Percentiles rank a stretch among this genome's conserved stretches.
phyloP scores from a whole-genome alignment of 192 early-diverging fungal genomes.

The Coemansia sp. region DNA sequence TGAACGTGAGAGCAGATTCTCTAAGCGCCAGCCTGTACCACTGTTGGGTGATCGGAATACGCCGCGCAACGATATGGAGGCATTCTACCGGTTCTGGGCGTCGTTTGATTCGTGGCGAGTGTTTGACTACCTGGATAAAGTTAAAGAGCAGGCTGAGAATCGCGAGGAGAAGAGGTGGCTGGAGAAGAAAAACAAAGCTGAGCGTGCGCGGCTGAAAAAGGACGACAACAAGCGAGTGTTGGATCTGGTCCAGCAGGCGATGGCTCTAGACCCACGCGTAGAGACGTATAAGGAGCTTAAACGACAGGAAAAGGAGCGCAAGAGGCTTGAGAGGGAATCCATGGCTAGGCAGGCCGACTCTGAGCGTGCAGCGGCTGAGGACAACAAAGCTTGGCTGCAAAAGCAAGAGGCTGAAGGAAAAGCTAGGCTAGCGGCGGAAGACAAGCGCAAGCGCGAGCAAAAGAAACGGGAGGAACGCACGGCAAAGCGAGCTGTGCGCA shows the following conservation, averaged over 20 bases:
- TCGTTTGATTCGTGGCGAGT: slow-evolving; percentile 78
- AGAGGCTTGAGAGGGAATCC: slow-evolving; percentile 26
- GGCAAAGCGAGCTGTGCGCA: slow-evolving; percentile 43
- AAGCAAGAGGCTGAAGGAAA: slow-evolving; percentile 15
- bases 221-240: slow-evolving; percentile 76
- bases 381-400: slow-evolving; percentile 17
- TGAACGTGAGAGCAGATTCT: slow-evolving; percentile 70
- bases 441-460: slow-evolving; percentile 34
- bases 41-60: slow-evolving; percentile 60
- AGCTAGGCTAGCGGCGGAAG: slow-evolving; percentile 26
- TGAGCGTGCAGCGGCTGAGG: slow-evolving; percentile 30
- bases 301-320: slow-evolving; percentile 50
- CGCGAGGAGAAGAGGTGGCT: slow-evolving; percentile 78
- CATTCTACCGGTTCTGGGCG: slow-evolving; percentile 75
- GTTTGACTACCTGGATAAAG: slow-evolving; percentile 82
- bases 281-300: slow-evolving; percentile 71
- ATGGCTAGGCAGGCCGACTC: slow-evolving; percentile 31
- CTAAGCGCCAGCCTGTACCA: slow-evolving; percentile 59
- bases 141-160: slow-evolving; percentile 67
- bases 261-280: slow-evolving; percentile 74
- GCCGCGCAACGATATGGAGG: slow-evolving; percentile 66
- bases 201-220: slow-evolving; percentile 73
- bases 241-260: slow-evolving; percentile 65
- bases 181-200: slow-evolving; percentile 75
- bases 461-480: slow-evolving; percentile 43